Evolutionary conservation across 2,329 filamentous ascomycete genomes (phyloP).

Genomic region (Talaromyces sp.): DNA sequence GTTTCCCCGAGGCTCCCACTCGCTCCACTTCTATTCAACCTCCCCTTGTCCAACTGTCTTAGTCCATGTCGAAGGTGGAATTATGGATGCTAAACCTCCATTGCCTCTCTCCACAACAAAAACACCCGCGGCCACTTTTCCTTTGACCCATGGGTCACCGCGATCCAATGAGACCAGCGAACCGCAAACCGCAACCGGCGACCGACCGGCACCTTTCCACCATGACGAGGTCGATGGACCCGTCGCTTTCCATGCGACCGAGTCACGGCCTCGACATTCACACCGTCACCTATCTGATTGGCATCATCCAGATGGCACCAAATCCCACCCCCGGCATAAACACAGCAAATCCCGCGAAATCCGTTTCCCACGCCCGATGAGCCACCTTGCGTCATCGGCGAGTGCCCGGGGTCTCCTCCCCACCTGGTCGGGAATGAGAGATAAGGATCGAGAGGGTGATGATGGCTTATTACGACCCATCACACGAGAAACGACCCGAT

Average conservation of each 20-base stretch:
- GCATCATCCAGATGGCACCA: conserved; percentile 14
- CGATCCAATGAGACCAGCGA: conserved; percentile 20
- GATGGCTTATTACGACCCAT: conserved; percentile 34
- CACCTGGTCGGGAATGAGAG: conserved; percentile 31
- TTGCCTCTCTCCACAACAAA: conserved; percentile 20
- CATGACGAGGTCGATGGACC: not conserved
- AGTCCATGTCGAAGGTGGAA: conserved; percentile 1
- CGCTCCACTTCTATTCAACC: too few species aligned
- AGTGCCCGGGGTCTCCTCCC: conserved; percentile 35
- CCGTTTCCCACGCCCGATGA: conserved; percentile 38
- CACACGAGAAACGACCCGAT: conserved; percentile 35
- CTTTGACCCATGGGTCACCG: conserved; percentile 28
- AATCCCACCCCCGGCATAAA: conserved; percentile 29
- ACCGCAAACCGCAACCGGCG: conserved; percentile 15
- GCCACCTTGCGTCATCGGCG: conserved; percentile 33
- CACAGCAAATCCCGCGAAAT: conserved; percentile 36
- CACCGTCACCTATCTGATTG: conserved; percentile 12
- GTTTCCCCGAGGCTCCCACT: too few species aligned
- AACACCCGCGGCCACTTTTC: conserved; percentile 23
- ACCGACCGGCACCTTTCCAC: not conserved
- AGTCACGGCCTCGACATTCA: conserved; percentile 6
- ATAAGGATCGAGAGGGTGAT: conserved; percentile 36
- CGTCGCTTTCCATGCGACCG: not conserved
- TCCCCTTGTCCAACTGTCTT: not conserved
- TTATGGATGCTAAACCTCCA: conserved; percentile 16